Evolutionary conservation across 177 flowering plant species (phyloP), one percentile per base, ranked within the genome.

Genomic region (Vitis hybrid): DNA sequence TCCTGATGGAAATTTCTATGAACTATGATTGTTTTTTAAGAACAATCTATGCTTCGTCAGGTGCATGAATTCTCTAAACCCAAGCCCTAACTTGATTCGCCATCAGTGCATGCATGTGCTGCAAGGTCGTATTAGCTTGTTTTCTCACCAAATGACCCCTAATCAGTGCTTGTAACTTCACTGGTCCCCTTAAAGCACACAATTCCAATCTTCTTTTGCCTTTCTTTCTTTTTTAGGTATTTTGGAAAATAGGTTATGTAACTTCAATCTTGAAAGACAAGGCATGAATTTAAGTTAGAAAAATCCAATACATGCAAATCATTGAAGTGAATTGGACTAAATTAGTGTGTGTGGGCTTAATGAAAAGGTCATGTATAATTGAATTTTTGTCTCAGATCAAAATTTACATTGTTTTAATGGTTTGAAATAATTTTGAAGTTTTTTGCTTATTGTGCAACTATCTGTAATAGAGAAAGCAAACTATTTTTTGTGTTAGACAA

Each of bases 161-260:
- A 13, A 88, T 88, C 15, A 84, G 56, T 55, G 91, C 92, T 79
- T 90, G 94, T 71, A 90, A 62, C 76, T 85, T 88, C 15, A 90
- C 90, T 48, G 87, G 70, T 51, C 85, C 89, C 74, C 76, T 86
- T 68, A 90, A 73, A 63, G 94, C 94, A 29, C 77, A 16, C 52
- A 90, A 72, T 95, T 97, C 75, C 96, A 86, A 70, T 89, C 98
- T 66, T 89, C 97, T 12, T 15, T 89, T 12, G 68, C 86, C 33
- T 90, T 93, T 77, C 78, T 95, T 73, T 0, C 82, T 94, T 80
- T 95, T 73, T 83, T 96, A 89, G 99, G 97, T 94, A 81, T 62
- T 12, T 61, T 48, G 45, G 29, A 12, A 13, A 9, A 13, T 15
- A 18, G 7, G 2, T 6, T 15, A 29, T 64, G 12, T 39, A 39